Evolutionary conservation across 1,284 basidiomycete genomes (phyloP).

Genomic region (Baeospora myosura): DNA sequence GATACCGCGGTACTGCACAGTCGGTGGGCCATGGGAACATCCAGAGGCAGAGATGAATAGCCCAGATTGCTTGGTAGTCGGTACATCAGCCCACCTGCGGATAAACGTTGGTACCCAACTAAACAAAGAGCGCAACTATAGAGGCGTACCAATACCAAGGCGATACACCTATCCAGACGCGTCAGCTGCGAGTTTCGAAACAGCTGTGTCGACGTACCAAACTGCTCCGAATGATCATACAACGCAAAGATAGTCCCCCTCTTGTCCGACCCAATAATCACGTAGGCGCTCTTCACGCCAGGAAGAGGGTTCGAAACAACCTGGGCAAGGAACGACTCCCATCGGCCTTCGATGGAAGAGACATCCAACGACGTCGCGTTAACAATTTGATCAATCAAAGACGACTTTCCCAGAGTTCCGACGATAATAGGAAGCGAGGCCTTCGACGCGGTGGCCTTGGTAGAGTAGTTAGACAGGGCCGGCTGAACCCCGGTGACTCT

Average conservation of each 20-base stretch:
- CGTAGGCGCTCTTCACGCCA: conserved; percentile 52
- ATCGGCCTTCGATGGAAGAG: conserved; percentile 49
- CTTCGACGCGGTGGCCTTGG: conserved; percentile 18
- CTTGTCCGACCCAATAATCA: conserved; percentile 62
- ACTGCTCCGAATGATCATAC: conserved; percentile 68
- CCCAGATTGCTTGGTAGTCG: conserved; percentile 40
- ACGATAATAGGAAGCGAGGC: conserved; percentile 38
- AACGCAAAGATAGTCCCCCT: conserved; percentile 61
- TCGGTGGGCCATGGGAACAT: conserved; percentile 59
- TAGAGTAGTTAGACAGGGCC: conserved; percentile 38
- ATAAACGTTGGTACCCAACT: not conserved
- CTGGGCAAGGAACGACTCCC: conserved; percentile 53
- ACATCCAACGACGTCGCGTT: conserved; percentile 47
- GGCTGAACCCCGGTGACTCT: conserved; percentile 50
- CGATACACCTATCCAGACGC: conserved; percentile 39
- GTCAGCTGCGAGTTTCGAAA: conserved; percentile 1
- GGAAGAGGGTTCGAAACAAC: conserved; percentile 51
- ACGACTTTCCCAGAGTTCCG: conserved; percentile 59
- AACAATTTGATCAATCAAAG: conserved; percentile 49
- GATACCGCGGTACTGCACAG: conserved; percentile 65
- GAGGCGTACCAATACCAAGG: conserved; percentile 57
- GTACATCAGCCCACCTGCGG: conserved; percentile 63
- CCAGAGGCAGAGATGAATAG: conserved; percentile 43
- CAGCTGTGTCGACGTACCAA: conserved; percentile 35
- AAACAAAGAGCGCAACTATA: conserved; percentile 17